A percentile compares a stretch with the other conserved stretches of the same genome.
phyloP scores from a whole-genome alignment of 345 rosid species.

The sweet orange (Citrus sinensis) region DVS_A1.0 CM039162.1:2782001-2782500 shows the following conservation, averaged over 20 bases:
- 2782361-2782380: not conserved
- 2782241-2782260: not conserved
- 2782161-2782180: not conserved
- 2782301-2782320: not conserved
- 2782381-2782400: not conserved
- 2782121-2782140: not conserved
- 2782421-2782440: not conserved
- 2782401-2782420: constrained; percentile 6
- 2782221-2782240: no score
- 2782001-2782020: not conserved
- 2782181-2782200: not conserved
- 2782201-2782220: not conserved
- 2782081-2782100: not conserved
- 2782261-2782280: not conserved
- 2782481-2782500: not conserved
- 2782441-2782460: constrained; percentile 13
- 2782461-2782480: not conserved
- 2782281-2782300: not conserved
- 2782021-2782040: not conserved
- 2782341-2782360: not conserved
- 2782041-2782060: not conserved
- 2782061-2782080: not conserved
- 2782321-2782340: not conserved
- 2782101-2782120: not conserved
- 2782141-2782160: not conserved